These are phyloP conservation scores for Rhytidiadelphus loreus DNA, from an alignment of 225 moss, liverwort and hornwort genomes.

Conservation along the genomic window DNA sequence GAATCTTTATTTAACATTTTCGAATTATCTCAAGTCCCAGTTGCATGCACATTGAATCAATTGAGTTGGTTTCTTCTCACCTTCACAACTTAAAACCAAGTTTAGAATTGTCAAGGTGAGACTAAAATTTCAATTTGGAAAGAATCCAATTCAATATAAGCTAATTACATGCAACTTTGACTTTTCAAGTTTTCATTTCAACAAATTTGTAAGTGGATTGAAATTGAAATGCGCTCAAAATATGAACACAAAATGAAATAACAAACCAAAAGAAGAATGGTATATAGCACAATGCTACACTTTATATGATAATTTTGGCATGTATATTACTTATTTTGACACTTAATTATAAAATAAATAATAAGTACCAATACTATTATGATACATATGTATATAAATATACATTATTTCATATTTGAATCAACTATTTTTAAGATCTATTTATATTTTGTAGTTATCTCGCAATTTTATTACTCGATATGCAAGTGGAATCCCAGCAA, in stretches of 20 bases:
- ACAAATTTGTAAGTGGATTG: background rate
- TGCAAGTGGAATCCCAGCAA: conserved; percentile 33
- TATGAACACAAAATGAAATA: accelerated
- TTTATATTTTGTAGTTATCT: conserved; percentile 30
- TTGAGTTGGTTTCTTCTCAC: too few species aligned
- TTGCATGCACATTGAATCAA: background rate
- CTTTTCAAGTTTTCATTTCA: accelerated
- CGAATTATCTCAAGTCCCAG: too few species aligned
- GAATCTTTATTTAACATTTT: too few species aligned
- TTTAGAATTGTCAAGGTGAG: background rate
- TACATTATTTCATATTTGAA: background rate
- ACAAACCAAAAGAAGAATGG: too few species aligned
- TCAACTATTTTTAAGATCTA: background rate
- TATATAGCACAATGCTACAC: background rate
- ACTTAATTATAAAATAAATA: background rate
- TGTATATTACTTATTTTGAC: background rate
- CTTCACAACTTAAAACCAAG: background rate
- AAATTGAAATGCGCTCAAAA: background rate
- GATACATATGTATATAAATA: background rate
- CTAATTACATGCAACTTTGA: background rate
- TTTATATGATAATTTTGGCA: background rate
- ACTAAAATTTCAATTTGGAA: background rate
- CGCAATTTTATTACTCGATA: conserved; percentile 40
- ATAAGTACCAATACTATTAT: too few species aligned
- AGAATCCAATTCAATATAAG: background rate